Percentiles rank a stretch among this genome's conserved stretches.
Evolutionary conservation across 2,329 filamentous ascomycete species (phyloP).

Genomic region (Didymella segeticola): DNA sequence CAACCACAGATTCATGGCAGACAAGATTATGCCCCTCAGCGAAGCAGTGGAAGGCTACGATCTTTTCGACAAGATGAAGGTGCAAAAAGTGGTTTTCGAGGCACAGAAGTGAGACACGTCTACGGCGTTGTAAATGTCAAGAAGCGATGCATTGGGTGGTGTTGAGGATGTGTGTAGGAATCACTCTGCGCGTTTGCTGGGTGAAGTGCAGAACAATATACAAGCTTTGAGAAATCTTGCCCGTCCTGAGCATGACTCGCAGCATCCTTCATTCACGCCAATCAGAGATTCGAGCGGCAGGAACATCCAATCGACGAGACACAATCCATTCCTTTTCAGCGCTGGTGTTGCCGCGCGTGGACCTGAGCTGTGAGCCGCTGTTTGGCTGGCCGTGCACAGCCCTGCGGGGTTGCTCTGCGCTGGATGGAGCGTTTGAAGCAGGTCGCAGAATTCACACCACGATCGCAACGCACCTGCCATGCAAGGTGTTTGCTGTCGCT

Average conservation of each 20-base stretch:
- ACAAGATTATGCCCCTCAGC: slow-evolving; percentile 59
- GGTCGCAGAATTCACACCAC: slow-evolving; percentile 12
- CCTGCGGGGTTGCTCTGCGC: slow-evolving; percentile 24
- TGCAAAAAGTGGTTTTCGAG: slow-evolving; percentile 61
- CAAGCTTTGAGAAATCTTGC: neutral
- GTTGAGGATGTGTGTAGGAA: neutral
- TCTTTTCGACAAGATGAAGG: slow-evolving; percentile 61
- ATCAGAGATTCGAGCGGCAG: slow-evolving; percentile 12
- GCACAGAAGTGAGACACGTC: slow-evolving; percentile 44
- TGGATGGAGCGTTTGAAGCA: slow-evolving; percentile 21
- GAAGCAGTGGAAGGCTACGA: slow-evolving; percentile 60
- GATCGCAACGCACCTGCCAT: slow-evolving; percentile 10
- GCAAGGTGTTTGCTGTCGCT: slow-evolving; percentile 21
- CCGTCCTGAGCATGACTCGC: slow-evolving; percentile 12
- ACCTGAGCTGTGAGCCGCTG: slow-evolving; percentile 14
- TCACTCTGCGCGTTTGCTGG: neutral
- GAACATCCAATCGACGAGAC: slow-evolving; percentile 7
- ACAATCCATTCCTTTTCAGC: slow-evolving; percentile 11
- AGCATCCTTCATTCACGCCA: neutral
- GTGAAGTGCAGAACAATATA: neutral
- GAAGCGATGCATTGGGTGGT: slow-evolving; percentile 6
- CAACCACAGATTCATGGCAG: slow-evolving; percentile 56
- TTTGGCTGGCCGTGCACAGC: slow-evolving; percentile 27
- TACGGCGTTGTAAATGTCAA: neutral
- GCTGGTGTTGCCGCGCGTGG: slow-evolving; percentile 13